Percentiles rank a stretch among this genome's conserved stretches.
phyloP scores from a whole-genome alignment of 306 rosid genomes.

The Quercus bicolor region DNA sequence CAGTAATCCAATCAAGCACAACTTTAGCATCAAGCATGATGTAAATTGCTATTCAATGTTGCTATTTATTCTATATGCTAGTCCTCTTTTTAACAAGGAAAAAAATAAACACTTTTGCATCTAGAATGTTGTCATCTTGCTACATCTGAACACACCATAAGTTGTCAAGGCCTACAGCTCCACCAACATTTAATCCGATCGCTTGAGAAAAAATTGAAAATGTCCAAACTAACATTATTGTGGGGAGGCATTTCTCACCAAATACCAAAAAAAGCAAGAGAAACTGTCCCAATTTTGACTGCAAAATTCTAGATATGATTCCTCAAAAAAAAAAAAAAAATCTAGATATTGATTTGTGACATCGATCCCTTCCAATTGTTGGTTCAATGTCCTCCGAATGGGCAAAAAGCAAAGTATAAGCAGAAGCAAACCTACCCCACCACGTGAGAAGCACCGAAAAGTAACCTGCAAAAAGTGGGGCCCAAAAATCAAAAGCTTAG shows the following conservation, averaged over 20 bases:
- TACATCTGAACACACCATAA: not conserved
- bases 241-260: not conserved
- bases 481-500: not conserved
- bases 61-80: too few relatives aligned
- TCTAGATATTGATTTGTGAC: too few relatives aligned
- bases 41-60: too few relatives aligned
- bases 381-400: too few relatives aligned
- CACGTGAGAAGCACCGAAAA: constrained; percentile 34
- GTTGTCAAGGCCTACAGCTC: not conserved
- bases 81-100: too few relatives aligned
- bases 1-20: too few relatives aligned
- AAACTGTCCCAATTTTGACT: too few relatives aligned
- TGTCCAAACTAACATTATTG: not conserved
- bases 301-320: too few relatives aligned
- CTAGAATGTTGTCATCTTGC: not conserved
- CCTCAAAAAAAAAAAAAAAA: too few relatives aligned
- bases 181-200: not conserved
- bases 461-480: constrained; percentile 20
- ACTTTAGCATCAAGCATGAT: too few relatives aligned
- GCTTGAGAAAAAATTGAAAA: not conserved
- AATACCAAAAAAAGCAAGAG: not conserved
- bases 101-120: too few relatives aligned
- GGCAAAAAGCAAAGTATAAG: not conserved
- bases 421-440: constrained; percentile 33
- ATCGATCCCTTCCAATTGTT: too few relatives aligned